Evolutionary conservation across 139 green algal genomes (phyloP), one percentile per base, ranked within the genome.

Genomic region (Chlorella sp.): DNA sequence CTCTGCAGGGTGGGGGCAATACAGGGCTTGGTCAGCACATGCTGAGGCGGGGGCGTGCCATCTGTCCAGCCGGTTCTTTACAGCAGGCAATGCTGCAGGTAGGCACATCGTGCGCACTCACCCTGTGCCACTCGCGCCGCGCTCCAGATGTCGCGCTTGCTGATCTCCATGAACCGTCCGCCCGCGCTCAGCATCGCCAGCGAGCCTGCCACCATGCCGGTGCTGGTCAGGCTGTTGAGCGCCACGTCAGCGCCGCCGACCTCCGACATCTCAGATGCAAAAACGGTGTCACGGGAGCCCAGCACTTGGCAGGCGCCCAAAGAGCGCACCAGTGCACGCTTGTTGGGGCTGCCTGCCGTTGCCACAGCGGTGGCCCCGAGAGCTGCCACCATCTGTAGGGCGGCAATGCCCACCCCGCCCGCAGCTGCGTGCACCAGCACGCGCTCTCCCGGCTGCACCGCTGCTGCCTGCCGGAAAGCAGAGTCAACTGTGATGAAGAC

Each of bases 81-180:
- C 30, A 77, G 28, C 15, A 42, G 14, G n/a, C 32, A 36, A 16
- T 28, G 3, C 11, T 81, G 34, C 34, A 81, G 36, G 39, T 37
- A 26, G 39, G 32, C 32, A 53, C 12, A 71, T 9, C 32, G 24
- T 68, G 3, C 57, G 22, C n/a, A 22, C 86, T 86, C 39, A 90
- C 87, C 87, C 76, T 95, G 91, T 32, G 88, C 78, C 16, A 96
- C 90, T 26, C 95, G 92, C 7, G 84, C 87, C 4, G 91, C 73
- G 40, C 90, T 94, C 95, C 95, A 98, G 83, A 99, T 97, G 94
- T 98, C 97, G 64, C 97, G 92, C 94, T 99, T 99, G 89, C 94
- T 95, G 89, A 99, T 98, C 92, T 99, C 97, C 75, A 97, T 94
- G 88, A 98, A 92, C 0, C 92, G 81, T 0, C 94, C 96, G 71